A percentile compares a stretch with the other conserved stretches of the same genome.
Conservation (phyloP, 768 basidiomycete species). For the Dacryopinax primogenitus region DNA sequence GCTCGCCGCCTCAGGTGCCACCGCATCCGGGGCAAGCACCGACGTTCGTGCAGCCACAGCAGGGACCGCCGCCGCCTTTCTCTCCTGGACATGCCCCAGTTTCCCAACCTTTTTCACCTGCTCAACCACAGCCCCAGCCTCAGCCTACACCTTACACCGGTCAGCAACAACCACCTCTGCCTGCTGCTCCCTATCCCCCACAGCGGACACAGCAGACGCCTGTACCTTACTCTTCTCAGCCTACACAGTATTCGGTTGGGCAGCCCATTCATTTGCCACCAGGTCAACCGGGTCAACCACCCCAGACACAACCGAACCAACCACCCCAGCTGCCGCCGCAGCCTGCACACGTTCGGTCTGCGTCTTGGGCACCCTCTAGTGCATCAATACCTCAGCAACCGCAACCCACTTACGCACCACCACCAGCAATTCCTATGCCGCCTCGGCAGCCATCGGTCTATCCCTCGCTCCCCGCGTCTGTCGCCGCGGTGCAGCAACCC, state of each 20-base stretch:
- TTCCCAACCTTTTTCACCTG: slow-evolving; percentile 23
- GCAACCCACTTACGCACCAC: slow-evolving; percentile 12
- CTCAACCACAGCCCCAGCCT: slow-evolving; percentile 21
- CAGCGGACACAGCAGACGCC: slow-evolving; percentile 10
- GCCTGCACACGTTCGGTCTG: neutral
- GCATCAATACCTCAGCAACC: slow-evolving; percentile 14
- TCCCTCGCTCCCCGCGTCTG: slow-evolving; percentile 12
- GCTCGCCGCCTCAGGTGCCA: neutral
- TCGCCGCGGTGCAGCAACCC: slow-evolving; percentile 8
- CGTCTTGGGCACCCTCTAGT: slow-evolving; percentile 16
- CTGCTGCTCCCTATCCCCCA: slow-evolving; percentile 13
- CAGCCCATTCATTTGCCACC: too few species aligned
- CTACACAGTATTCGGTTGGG: neutral
- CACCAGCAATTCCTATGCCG: slow-evolving; percentile 18
- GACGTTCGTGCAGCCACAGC: neutral
- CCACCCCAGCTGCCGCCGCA: slow-evolving; percentile 14
- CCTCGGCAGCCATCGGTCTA: slow-evolving; percentile 19
- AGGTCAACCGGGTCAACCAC: slow-evolving; percentile 19
- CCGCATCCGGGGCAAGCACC: neutral
- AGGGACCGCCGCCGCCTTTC: neutral
- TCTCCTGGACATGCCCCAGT: slow-evolving; percentile 17
- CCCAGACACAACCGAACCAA: slow-evolving; percentile 18
- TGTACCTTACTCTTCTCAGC: slow-evolving; percentile 23
- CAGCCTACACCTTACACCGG: slow-evolving; percentile 18
- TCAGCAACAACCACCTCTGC: slow-evolving; percentile 16